Conservation (phyloP, 352 stramenopile species). For the Phytophthora agathidicida region DNA sequence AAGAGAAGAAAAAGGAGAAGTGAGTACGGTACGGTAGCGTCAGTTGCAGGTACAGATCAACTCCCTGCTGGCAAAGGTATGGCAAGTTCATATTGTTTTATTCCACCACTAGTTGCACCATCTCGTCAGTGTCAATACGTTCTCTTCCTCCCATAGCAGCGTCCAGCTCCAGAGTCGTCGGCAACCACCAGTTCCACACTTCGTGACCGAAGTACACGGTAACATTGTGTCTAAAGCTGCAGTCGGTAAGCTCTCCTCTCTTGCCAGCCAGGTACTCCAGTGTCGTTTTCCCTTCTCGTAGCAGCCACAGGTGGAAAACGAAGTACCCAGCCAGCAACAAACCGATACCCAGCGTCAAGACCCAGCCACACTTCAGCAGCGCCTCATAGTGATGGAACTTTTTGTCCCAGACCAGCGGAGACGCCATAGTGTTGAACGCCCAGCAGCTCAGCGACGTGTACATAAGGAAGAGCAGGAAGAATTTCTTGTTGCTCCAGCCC, state of each 20-base stretch:
- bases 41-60: slow-evolving; percentile 38
- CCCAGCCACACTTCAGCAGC: slow-evolving; percentile 52
- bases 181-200: slow-evolving; percentile 60
- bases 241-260: slow-evolving; percentile 54
- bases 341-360: slow-evolving; percentile 58
- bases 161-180: slow-evolving; percentile 50
- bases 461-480: slow-evolving; percentile 79
- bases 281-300: slow-evolving; percentile 70
- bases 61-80: neutral
- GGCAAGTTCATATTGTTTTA: slow-evolving; percentile 30
- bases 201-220: slow-evolving; percentile 73
- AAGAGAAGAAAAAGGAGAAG: slow-evolving; percentile 91
- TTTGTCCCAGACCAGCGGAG: slow-evolving; percentile 33
- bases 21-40: too few species aligned
- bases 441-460: slow-evolving; percentile 78
- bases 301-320: slow-evolving; percentile 76
- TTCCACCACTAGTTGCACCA: slow-evolving; percentile 45
- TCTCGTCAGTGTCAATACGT: slow-evolving; percentile 27
- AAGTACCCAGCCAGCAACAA: slow-evolving; percentile 73
- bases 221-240: slow-evolving; percentile 53
- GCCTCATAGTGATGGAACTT: slow-evolving; percentile 4
- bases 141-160: slow-evolving; percentile 26
- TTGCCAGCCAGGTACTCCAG: slow-evolving; percentile 72
- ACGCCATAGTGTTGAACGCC: slow-evolving; percentile 54
- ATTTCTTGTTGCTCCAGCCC: slow-evolving; percentile 86